Evolutionary conservation across 768 basidiomycete species (phyloP), one percentile per base, ranked within the genome.

Genomic region (Psilocybe tampanensis): DNA sequence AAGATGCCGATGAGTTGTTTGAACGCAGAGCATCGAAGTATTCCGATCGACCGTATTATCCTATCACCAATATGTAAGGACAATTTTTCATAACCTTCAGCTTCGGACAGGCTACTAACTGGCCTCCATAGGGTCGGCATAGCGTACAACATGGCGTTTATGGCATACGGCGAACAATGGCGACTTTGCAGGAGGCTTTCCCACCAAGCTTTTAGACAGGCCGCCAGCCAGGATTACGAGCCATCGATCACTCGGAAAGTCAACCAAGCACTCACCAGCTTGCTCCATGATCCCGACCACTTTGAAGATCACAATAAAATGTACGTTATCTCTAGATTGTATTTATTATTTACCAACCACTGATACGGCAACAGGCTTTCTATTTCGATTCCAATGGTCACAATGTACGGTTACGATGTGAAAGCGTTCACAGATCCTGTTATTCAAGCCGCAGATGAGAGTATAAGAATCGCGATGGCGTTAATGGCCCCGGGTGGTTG

Each of bases 91-190:
- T n/a, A n/a, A n/a, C n/a, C n/a, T n/a, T n/a, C n/a, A n/a, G n/a
- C n/a, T n/a, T n/a, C n/a, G n/a, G n/a, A n/a, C n/a, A n/a, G n/a
- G n/a, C n/a, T n/a, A n/a, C n/a, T n/a, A n/a, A n/a, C n/a, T n/a
- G n/a, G n/a, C n/a, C n/a, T 29, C 1, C 32, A 17, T 48, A 70
- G 71, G 33, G 60, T 62, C 39, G 70, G 68, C 18, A 68, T 64
- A 61, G 64, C 56, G 26, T 66, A 60, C 43, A 63, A 62, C 23
- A 47, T 67, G 43, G 64, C 60, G 1, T 58, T 68, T 18, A 59
- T 68, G 56, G 59, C 32, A 1, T 71, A 73, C 47, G 66, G 66
- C 5, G 54, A 60, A 3, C 44, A 41, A 24, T 74, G 66, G 69
- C 55, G 61, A 19, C 50, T 58, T 2, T 60, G 64, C 15, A 64